Base-by-base conservation (phyloP, 2,329 filamentous ascomycete genomes). In the Aaosphaeria arxii region DNA sequence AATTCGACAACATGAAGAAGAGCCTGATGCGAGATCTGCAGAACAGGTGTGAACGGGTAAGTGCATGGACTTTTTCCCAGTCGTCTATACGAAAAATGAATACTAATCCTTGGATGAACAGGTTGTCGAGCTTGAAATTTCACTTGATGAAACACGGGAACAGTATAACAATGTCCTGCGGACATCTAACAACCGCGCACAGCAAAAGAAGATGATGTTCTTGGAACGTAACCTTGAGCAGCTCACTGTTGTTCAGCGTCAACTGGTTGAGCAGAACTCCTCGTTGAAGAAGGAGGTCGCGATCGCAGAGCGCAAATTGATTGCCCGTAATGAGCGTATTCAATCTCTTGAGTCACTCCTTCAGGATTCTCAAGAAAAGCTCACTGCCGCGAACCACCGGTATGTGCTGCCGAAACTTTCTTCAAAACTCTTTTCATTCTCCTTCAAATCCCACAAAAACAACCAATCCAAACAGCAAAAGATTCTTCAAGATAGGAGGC, bases 201-300 rank as follows among this genome's bases (percentile, higher is more conserved):
- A 99, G 77, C 94, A 99, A 75, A 99, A 99, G 87, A 99, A 99
- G 83, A 97, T 99, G 89, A 95, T 94, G 11, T 99, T 99, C 81
- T 77, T 99, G 44, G 94, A 99, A 77, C 87, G 94, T 67, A 99
- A 99, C 70, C 84, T 99, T 38, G 94, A 99, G 75, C 94, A 99
- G 73, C 81, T 99, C 46, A 99, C 94, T 4, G 90, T 96, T 66
- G 94, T 99, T 46, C 94, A 99, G 74, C 85, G 94, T 47, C 94
- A 99, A 74, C 85, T 99, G 9, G 94, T 99, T 31, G 94, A 99
- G 77, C 94, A 99, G 73, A 99, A 99, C 74, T 89, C 89, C 59
- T 88, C 87, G 54, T 79, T 99, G 64, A 99, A 99, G 85, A 97
- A 99, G 79, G 94, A 99, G 74, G 94, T 99, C 47, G 94, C 94